phyloP scores from a whole-genome alignment of 306 rosid species.

The Malus asiatica region DNA sequence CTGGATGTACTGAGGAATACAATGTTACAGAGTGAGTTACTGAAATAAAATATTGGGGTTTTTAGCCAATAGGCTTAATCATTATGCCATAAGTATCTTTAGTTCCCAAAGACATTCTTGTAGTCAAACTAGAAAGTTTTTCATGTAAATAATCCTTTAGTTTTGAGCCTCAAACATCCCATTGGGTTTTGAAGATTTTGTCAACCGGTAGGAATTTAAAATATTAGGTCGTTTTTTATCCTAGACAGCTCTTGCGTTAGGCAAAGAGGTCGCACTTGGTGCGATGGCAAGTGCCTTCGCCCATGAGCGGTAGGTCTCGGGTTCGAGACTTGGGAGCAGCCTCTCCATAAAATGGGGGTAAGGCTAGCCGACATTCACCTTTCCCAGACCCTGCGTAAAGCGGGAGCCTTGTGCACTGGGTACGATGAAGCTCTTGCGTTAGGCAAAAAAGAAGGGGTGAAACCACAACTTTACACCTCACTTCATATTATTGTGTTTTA shows the following conservation, averaged over 20 bases:
- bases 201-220: neutral
- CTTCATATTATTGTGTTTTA: neutral
- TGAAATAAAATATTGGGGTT: neutral
- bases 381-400: too few relatives aligned
- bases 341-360: too few relatives aligned
- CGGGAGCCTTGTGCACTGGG: too few relatives aligned
- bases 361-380: too few relatives aligned
- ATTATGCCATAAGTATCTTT: neutral
- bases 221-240: neutral
- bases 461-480: neutral
- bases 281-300: too few relatives aligned
- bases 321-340: too few relatives aligned
- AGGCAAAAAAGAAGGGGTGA: neutral
- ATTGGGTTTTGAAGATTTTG: neutral
- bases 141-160: neutral
- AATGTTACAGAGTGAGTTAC: constrained; percentile 55
- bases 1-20: constrained; percentile 93
- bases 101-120: neutral
- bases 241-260: too few relatives aligned
- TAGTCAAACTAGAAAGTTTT: neutral
- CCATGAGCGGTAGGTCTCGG: too few relatives aligned
- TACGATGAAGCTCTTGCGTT: too few relatives aligned
- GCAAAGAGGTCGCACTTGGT: too few relatives aligned
- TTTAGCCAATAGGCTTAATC: neutral
- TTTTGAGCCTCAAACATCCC: too few relatives aligned